Evolutionary conservation across 2,329 filamentous ascomycete species (phyloP).

Genomic region (Parafenestella ontariensis): DNA sequence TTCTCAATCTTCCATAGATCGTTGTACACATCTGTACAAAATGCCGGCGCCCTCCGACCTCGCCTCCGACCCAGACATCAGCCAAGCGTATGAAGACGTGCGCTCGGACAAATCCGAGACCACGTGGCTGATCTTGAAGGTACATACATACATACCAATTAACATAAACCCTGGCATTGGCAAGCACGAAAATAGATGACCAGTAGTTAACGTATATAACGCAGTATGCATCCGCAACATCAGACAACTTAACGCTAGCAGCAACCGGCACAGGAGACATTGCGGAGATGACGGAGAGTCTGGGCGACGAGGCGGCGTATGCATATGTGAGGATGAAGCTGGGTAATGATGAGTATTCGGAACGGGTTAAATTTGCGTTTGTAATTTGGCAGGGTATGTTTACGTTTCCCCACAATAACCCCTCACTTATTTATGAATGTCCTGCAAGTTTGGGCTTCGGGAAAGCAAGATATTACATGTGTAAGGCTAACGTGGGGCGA

Average conservation of each 20-base stretch:
- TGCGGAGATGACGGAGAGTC: slow-evolving; percentile 61
- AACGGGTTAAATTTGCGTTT: slow-evolving; percentile 71
- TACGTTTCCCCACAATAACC: no score
- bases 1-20: no score
- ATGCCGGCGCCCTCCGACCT: slow-evolving; percentile 43
- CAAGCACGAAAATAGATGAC: no score
- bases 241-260: slow-evolving; percentile 64
- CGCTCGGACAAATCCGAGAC: slow-evolving; percentile 70
- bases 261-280: slow-evolving; percentile 68
- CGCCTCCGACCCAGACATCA: slow-evolving; percentile 61
- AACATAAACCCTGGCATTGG: no score
- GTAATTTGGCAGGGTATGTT: slow-evolving; percentile 71
- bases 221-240: slow-evolving; percentile 52
- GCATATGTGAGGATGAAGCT: slow-evolving; percentile 66
- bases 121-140: slow-evolving; percentile 72
- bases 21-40: no score
- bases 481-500: neutral
- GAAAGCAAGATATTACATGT: no score
- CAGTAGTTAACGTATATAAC: neutral
- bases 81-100: slow-evolving; percentile 70
- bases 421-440: no score
- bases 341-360: slow-evolving; percentile 74
- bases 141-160: slow-evolving; percentile 53
- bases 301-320: slow-evolving; percentile 70
- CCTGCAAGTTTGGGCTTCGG: no score